phyloP scores from a whole-genome alignment of 2,329 filamentous ascomycete genomes.

The Xylaria sp. region DNA sequence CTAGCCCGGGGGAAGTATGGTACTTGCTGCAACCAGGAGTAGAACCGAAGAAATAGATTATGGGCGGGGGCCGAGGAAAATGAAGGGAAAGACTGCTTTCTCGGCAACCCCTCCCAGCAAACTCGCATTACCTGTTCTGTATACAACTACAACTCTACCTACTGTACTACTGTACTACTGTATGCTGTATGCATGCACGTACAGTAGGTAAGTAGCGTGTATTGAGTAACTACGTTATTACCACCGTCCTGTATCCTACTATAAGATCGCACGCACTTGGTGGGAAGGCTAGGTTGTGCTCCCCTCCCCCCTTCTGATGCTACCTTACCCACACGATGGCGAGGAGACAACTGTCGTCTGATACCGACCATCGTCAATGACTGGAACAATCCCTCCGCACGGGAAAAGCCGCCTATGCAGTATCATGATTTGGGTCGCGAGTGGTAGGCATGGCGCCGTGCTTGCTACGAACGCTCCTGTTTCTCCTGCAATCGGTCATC shows the following conservation, averaged over 20 bases:
- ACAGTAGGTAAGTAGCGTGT: no score
- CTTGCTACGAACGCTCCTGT: background rate
- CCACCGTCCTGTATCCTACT: constrained; percentile 9
- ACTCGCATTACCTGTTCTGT: constrained; percentile 3
- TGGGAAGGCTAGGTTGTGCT: no score
- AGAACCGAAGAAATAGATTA: background rate
- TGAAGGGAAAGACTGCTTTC: background rate
- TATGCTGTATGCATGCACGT: no score
- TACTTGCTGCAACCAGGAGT: constrained; percentile 18
- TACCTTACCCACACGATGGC: constrained; percentile 24
- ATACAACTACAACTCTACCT: no score
- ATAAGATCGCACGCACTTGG: no score
- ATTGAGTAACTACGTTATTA: no score
- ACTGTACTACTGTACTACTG: no score
- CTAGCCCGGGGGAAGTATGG: constrained; percentile 20
- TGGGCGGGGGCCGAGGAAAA: no score
- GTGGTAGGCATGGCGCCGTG: constrained; percentile 8
- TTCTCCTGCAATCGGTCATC: background rate
- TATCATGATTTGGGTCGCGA: no score
- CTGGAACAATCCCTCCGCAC: background rate
- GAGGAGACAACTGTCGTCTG: constrained; percentile 12
- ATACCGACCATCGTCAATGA: constrained; percentile 8
- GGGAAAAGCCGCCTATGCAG: constrained; percentile 11
- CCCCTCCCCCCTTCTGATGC: constrained; percentile 12
- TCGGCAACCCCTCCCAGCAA: constrained; percentile 1